Evolutionary conservation across 371 early-diverging fungal species (phyloP), one percentile per base, ranked within the genome.

Genomic region (Mortierella polycephala): DNA sequence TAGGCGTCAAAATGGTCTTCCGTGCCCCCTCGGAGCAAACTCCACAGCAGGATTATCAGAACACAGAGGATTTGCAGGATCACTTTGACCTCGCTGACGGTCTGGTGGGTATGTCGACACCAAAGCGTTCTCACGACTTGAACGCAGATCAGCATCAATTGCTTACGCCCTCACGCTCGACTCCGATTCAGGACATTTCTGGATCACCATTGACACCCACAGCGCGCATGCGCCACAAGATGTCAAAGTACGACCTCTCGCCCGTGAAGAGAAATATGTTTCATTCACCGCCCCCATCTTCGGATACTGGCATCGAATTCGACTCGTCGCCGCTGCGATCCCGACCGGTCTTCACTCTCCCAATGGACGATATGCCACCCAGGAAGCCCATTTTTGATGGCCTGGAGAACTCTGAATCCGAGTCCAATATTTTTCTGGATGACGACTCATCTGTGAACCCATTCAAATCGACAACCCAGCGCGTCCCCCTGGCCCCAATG

Each of bases 1-100:
- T 79, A 11, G 80, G 80, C 21, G 80, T 79, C 62, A 79, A 69
- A 60, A 79, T 79, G 80, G 55, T 69, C 45, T 79, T 79, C 60
- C 55, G 66, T 4, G 12, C 58, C 13, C 80, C 80, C 20, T 37
- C 57, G 21, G 61, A 45, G 46, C 8, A 69, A 4, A 23, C 69
- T 39, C 59, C 67, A 5, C 18, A 20, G 5, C 51, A 69, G 46
- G 54, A 64, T 5, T 47, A 64, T n/a, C 56, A 60, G 67, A 57
- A 72, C 21, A 44, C 21, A 16, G 60, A 11, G 30, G 53, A 44
- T n/a, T 59, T 60, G 14, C 63, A 57, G 18, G 60, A 59, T 44
- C 50, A 53, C 39, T 52, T 60, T 30, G 62, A 62, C 14, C 6
- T 37, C 11, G 45, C 18, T 30, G 49, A 50, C 12, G 13, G 39